Evolutionary conservation across 2,329 filamentous ascomycete genomes (phyloP), one percentile per base, ranked within the genome.

Genomic region (Graphium sp.): DNA sequence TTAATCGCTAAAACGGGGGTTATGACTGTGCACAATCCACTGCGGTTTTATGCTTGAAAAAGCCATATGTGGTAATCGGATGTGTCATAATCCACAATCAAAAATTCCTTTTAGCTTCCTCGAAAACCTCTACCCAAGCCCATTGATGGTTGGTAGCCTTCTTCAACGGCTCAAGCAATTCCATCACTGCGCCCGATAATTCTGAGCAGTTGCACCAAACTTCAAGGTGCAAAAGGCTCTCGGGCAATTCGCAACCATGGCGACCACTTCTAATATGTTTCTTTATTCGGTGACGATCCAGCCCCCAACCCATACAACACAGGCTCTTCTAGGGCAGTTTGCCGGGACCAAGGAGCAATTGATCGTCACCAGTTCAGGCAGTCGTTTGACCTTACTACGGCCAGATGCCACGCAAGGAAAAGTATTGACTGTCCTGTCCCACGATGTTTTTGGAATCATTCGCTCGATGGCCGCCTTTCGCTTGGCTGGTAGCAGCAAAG

Each of bases 211-310:
- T n/a, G n/a, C n/a, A n/a, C n/a, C n/a, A n/a, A n/a, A 26, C 19
- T 22, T 27, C 24, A 27, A 27, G 29, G 29, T 24, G 24, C 18
- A 12, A 25, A 19, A 24, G 29, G 29, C 29, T 31, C 36, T 38
- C 34, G 32, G 32, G 32, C 26, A 31, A 52, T 45, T 46, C 46
- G 53, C 45, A 48, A 66, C 48, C 49, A 95, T 95, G 89, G 87
- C 89, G 61, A 92, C 85, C 50, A 94, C 87, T 36, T 94, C 85
- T 40, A 87, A 87, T 52, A 92, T 94, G 83, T 94, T 94, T 53
- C 75, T 98, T 60, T 98, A 98, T 61, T 89, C 83, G 46, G 66
- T 98, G 60, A 95, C 89, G 41, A 76, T 99, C 46, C 84, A 94
- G 56, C 78, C 82, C 42, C 82, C 89, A 19, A 85, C 84, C 40